Evolutionary conservation across 2,329 filamentous ascomycete species (phyloP).

Genomic region (Capronia coronata): DNA sequence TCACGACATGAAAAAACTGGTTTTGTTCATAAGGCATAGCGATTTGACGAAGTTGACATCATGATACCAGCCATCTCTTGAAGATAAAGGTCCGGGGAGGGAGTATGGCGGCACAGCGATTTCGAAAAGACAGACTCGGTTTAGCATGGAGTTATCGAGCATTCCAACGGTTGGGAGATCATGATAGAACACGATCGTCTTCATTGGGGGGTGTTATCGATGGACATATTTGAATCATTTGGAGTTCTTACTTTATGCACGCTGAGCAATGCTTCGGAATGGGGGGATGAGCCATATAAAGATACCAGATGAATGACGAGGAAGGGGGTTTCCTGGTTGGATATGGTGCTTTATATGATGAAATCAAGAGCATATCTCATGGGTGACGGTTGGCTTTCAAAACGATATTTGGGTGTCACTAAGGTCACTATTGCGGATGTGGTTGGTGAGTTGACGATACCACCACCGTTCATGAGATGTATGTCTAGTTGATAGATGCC

Average conservation of each 20-base stretch:
- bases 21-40: conserved; percentile 26
- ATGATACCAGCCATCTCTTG: conserved; percentile 28
- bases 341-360: conserved; percentile 16
- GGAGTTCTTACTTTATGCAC: conserved; percentile 13
- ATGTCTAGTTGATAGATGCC: conserved; percentile 24
- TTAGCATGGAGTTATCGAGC: conserved; percentile 28
- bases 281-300: conserved; percentile 17
- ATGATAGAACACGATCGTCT: conserved; percentile 24
- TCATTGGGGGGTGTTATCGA: conserved; percentile 17
- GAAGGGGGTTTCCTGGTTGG: conserved; percentile 14
- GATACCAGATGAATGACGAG: conserved; percentile 21
- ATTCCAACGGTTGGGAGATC: conserved; percentile 20
- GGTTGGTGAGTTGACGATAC: conserved; percentile 14
- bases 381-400: conserved; percentile 19
- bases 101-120: conserved; percentile 28
- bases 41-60: conserved; percentile 29
- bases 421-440: conserved; percentile 9
- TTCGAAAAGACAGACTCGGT: conserved; percentile 16
- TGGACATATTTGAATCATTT: conserved; percentile 7
- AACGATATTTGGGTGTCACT: conserved; percentile 16
- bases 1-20: conserved; percentile 21
- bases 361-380: conserved; percentile 22
- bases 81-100: conserved; percentile 19
- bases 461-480: conserved; percentile 23
- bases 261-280: conserved; percentile 10